Evolutionary conservation across 2,329 filamentous ascomycete species (phyloP).

Genomic region (Trichoderma simmonsii): DNA sequence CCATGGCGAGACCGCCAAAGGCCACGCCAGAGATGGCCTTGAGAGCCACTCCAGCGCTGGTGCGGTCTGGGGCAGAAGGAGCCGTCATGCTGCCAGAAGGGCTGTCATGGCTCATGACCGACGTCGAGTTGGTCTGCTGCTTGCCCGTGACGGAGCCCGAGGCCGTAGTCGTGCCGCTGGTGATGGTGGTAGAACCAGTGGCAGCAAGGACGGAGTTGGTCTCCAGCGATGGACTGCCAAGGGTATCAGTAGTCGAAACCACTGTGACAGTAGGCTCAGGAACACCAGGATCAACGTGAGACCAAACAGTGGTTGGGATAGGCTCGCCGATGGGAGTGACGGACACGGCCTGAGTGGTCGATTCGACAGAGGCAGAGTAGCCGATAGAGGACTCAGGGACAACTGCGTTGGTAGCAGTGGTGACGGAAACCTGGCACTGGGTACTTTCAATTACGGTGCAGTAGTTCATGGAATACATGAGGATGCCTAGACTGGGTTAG

Average conservation of each 20-base stretch:
- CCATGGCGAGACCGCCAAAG: constrained; percentile 29
- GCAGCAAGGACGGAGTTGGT: constrained; percentile 25
- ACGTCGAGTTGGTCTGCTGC: constrained; percentile 22
- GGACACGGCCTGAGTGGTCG: neutral
- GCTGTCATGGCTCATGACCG: constrained; percentile 24
- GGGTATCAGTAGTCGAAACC: constrained; percentile 18
- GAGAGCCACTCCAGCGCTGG: constrained; percentile 30
- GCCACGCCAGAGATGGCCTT: constrained; percentile 23
- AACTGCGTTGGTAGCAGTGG: constrained; percentile 25
- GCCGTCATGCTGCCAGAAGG: constrained; percentile 21
- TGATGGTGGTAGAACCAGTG: constrained; percentile 18
- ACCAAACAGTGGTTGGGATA: neutral
- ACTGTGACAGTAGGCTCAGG: constrained; percentile 19
- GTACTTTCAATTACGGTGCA: constrained; percentile 37
- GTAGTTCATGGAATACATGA: constrained; percentile 36
- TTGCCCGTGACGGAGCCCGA: constrained; percentile 19
- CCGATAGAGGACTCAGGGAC: constrained; percentile 18
- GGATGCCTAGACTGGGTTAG: constrained; percentile 26
- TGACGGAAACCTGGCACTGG: constrained; percentile 32
- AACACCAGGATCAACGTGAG: neutral
- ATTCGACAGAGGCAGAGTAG: constrained; percentile 2
- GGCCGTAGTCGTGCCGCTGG: constrained; percentile 19
- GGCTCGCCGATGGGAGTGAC: neutral
- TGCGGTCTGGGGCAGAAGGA: constrained; percentile 30
- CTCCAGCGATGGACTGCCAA: constrained; percentile 22